Evolutionary conservation across 2,329 filamentous ascomycete species (phyloP), one percentile per base, ranked within the genome.

Genomic region (Fusarium armeniacum): DNA sequence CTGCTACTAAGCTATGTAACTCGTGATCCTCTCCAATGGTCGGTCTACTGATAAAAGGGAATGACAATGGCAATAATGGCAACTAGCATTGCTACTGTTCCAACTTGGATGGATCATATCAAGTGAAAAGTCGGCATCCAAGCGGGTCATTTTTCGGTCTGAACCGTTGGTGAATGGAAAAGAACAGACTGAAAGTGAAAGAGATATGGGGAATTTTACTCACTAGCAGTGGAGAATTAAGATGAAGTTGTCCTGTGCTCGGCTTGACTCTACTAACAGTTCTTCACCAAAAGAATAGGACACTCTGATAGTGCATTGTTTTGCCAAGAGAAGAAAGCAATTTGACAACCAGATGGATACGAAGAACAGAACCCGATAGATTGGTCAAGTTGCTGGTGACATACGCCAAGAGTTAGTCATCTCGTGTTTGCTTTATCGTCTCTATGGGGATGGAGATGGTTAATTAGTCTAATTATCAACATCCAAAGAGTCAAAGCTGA

Each of bases 351-450:
- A 47, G 26, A 44, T n/a, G 49, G 45, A 68, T 64, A 68, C 65
- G 50, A 58, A 33, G 36, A 33, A 20, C 47, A 33, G 36, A 33
- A 28, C 47, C 47, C 47, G 24, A 51, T 15, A 20, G 44, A 64
- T 44, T 22, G 50, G 47, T 38, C 26, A 30, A 52, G 32, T 44
- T 35, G 38, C 36, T 62, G 63, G 66, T 67, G 58, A 71, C 67
- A 61, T 70, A 35, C 20, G 67, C 67, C 67, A 70, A 70, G 67
- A 41, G 43, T 40, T 36, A 30, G 45, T 55, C 56, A 70, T 70
- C 55, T 71, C 55, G 67, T 67, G 63, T 71, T 61, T 47, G 44
- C 47, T 56, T 50, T 33, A 32, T 45, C 41, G 44, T 38, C 16
- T 11, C 33, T 36, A 46, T 22, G 41, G 35, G 30, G 11, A 32